A percentile compares a stretch with the other conserved stretches of the same genome.
phyloP scores from a whole-genome alignment of 768 basidiomycete species.

The Gautieria morchelliformis region DNA sequence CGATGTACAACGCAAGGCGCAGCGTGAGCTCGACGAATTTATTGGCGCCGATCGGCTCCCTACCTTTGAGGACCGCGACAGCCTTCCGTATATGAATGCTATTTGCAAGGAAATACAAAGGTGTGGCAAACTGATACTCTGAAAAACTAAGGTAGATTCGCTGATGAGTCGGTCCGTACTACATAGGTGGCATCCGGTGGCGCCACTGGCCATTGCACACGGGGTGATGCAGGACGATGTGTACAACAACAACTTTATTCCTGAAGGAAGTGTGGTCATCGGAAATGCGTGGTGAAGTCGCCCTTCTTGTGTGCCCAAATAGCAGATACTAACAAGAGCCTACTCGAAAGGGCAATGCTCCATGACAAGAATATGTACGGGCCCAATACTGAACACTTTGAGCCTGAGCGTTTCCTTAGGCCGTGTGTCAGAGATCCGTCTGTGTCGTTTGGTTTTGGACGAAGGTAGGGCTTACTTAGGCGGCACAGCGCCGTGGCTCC shows the following conservation, averaged over 20 bases:
- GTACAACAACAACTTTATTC: background rate
- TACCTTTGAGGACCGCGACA: background rate
- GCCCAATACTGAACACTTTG: conserved; percentile 6
- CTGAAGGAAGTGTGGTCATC: conserved; percentile 1
- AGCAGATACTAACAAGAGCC: background rate
- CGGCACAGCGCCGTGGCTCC: no score
- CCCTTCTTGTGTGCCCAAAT: background rate
- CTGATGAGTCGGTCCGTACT: no score
- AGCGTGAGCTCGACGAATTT: conserved; percentile 14
- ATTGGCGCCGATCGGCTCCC: conserved; percentile 10
- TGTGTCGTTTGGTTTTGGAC: conserved; percentile 3
- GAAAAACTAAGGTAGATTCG: background rate
- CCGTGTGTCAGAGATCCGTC: background rate
- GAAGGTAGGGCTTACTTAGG: background rate
- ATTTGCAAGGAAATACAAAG: conserved; percentile 4
- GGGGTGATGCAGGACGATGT: conserved; percentile 2
- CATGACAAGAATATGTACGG: conserved; percentile 7
- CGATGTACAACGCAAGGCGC: conserved; percentile 12
- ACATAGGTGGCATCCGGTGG: conserved; percentile 10
- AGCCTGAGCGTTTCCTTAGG: conserved; percentile 6
- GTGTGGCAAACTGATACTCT: background rate
- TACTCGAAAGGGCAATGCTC: conserved; percentile 4
- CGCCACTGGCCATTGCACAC: no score
- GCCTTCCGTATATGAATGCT: conserved; percentile 10
- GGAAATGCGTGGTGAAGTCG: conserved; percentile 1